Conservation (phyloP, 1,284 basidiomycete species). For the Athelia sp. region DNA sequence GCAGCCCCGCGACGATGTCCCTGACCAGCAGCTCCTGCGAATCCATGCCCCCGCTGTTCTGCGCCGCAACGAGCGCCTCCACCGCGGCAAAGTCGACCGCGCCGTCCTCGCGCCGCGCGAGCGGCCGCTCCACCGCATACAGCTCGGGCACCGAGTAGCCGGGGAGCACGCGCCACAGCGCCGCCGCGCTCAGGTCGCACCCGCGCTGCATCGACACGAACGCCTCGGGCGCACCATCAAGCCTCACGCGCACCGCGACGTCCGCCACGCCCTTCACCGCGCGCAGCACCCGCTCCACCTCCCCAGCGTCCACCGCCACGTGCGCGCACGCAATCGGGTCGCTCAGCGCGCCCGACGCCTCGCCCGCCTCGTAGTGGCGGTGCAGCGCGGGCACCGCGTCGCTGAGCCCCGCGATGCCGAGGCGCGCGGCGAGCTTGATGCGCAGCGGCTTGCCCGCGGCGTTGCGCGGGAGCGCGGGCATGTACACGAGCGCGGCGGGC, state of each 20-base stretch:
- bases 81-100: conserved; percentile 31
- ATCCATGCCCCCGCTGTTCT: conserved; percentile 26
- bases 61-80: conserved; percentile 23
- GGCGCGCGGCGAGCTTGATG: conserved; percentile 35
- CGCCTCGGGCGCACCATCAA: conserved; percentile 30
- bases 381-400: conserved; percentile 28
- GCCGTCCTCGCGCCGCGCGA: conserved; percentile 16
- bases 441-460: conserved; percentile 39
- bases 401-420: conserved; percentile 30
- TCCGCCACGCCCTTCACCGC: conserved; percentile 41
- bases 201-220: conserved; percentile 22
- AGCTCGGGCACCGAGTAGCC: conserved; percentile 36
- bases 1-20: conserved; percentile 34
- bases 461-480: conserved; percentile 14
- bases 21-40: conserved; percentile 30
- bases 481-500: conserved; percentile 14
- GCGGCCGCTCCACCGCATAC: conserved; percentile 20
- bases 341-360: conserved; percentile 28
- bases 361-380: conserved; percentile 36
- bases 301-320: conserved; percentile 25
- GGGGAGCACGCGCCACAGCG: conserved; percentile 19
- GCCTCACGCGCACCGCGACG: conserved; percentile 32
- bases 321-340: conserved; percentile 31
- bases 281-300: conserved; percentile 40
- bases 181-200: conserved; percentile 13